These are phyloP conservation scores for Pythium dissotocum DNA, from an alignment of 352 stramenopile species.

Conservation along the genomic window DNA sequence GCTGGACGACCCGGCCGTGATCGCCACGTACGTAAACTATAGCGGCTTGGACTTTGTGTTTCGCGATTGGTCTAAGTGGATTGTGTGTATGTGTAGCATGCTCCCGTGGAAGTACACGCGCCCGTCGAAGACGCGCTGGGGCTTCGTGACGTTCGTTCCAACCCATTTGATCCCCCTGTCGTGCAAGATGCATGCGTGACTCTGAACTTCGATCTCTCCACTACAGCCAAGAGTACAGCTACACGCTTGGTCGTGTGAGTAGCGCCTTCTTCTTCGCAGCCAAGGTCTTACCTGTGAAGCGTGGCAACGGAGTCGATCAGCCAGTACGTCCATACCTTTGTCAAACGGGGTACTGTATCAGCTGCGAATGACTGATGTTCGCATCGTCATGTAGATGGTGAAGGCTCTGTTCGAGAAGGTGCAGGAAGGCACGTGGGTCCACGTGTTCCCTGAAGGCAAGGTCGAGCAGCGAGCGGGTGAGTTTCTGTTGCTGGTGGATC, in stretches of 20 bases:
- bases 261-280: slow-evolving; percentile 64
- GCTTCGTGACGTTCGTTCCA: slow-evolving; percentile 54
- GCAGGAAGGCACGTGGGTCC: slow-evolving; percentile 76
- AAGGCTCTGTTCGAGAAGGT: slow-evolving; percentile 80
- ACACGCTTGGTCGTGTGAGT: slow-evolving; percentile 55
- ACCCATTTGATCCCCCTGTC: not conserved
- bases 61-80: not conserved
- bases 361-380: not conserved
- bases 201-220: not conserved
- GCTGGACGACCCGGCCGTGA: slow-evolving; percentile 72
- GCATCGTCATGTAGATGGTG: slow-evolving; percentile 51
- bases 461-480: slow-evolving; percentile 70
- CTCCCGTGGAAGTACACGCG: slow-evolving; percentile 69
- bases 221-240: slow-evolving; percentile 85
- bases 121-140: slow-evolving; percentile 66
- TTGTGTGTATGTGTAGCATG: slow-evolving; percentile 39
- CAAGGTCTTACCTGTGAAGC: slow-evolving; percentile 75
- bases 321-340: slow-evolving; percentile 28
- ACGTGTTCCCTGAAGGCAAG: slow-evolving; percentile 89
- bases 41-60: not conserved
- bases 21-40: slow-evolving; percentile 51
- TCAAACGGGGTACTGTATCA: not conserved
- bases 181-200: not conserved
- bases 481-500: not conserved
- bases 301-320: slow-evolving; percentile 73